A percentile compares a stretch with the other conserved stretches of the same genome.
Conservation (phyloP, 768 basidiomycete species). For the Heimioporus sp. region DNA sequence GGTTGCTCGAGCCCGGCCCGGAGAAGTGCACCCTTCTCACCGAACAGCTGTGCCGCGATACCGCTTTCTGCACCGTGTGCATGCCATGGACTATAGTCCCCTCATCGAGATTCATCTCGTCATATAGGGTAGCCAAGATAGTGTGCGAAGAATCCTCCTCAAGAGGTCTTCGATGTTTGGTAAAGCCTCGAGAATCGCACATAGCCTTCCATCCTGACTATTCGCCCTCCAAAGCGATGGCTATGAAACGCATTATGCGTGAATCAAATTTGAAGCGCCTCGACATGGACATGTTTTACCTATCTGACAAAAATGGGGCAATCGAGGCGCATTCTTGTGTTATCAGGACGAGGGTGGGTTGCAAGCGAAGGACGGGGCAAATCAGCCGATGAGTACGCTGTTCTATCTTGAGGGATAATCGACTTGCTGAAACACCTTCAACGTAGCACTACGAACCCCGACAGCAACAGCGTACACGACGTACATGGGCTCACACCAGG, state of each 20-base stretch:
- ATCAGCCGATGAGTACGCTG: slow-evolving; percentile 69
- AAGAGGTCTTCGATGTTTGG: slow-evolving; percentile 84
- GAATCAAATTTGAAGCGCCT: slow-evolving; percentile 37
- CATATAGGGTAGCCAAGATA: slow-evolving; percentile 80
- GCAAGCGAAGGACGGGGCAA: slow-evolving; percentile 84
- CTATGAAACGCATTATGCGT: slow-evolving; percentile 84
- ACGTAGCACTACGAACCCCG: too few relatives aligned
- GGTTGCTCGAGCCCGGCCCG: slow-evolving; percentile 86
- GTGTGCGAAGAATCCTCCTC: slow-evolving; percentile 68
- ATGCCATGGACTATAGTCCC: too few relatives aligned
- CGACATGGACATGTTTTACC: slow-evolving; percentile 45
- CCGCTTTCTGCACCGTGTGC: slow-evolving; percentile 73
- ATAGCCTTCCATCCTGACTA: not conserved
- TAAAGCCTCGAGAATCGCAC: too few relatives aligned
- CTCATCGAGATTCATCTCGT: slow-evolving; percentile 93
- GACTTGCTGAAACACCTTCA: too few relatives aligned
- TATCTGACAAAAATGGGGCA: slow-evolving; percentile 64
- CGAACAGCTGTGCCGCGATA: slow-evolving; percentile 87
- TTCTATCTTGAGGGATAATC: slow-evolving; percentile 97
- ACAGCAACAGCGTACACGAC: too few relatives aligned
- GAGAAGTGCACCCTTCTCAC: slow-evolving; percentile 81
- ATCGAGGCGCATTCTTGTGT: slow-evolving; percentile 75
- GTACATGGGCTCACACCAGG: too few relatives aligned
- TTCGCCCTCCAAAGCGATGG: slow-evolving; percentile 74
- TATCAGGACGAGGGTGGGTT: slow-evolving; percentile 94